A percentile compares a stretch with the other conserved stretches of the same genome.
Evolutionary conservation across 352 stramenopile species (phyloP).

Genomic region (Globisporangium acanthophoron): DNA sequence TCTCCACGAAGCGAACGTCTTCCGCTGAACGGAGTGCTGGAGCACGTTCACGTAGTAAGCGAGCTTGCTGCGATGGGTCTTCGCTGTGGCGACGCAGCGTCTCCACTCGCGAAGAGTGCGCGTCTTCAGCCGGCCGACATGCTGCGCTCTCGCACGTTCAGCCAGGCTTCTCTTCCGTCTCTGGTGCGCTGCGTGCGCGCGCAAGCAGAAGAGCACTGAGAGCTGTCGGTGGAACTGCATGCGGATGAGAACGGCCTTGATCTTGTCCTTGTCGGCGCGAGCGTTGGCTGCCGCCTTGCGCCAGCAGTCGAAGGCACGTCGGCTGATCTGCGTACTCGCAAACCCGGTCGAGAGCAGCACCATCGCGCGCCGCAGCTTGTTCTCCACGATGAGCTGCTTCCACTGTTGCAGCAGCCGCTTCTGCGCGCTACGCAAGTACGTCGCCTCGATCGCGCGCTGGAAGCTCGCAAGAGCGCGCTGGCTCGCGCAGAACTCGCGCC

Average conservation of each 20-base stretch:
- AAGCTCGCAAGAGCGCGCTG: conserved; percentile 15
- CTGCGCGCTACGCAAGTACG: conserved; percentile 15
- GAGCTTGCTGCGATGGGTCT: conserved; percentile 19
- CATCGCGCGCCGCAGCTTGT: conserved; percentile 28
- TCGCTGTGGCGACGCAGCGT: not conserved
- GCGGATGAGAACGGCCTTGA: conserved; percentile 19
- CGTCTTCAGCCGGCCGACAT: not conserved
- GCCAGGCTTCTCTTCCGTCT: conserved; percentile 2
- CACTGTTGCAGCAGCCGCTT: conserved; percentile 16
- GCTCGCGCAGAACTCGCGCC: conserved; percentile 12
- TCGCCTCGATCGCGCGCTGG: conserved; percentile 18
- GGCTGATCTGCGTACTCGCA: conserved; percentile 12
- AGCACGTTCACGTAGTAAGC: conserved; percentile 27
- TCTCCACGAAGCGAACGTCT: conserved; percentile 32
- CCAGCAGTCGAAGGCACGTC: conserved; percentile 21
- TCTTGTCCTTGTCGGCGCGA: conserved; percentile 14
- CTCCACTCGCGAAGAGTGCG: conserved; percentile 24
- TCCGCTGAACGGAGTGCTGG: conserved; percentile 29
- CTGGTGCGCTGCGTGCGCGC: conserved; percentile 7
- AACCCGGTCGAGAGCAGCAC: conserved; percentile 22
- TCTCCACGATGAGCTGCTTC: conserved; percentile 22
- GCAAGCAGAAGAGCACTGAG: conserved; percentile 16
- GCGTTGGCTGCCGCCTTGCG: conserved; percentile 7
- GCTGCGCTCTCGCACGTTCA: not conserved
- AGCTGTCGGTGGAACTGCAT: conserved; percentile 22